These are phyloP conservation scores for Tricholoma matsutake DNA, from an alignment of 768 basidiomycete species.

Conservation along the genomic window DNA sequence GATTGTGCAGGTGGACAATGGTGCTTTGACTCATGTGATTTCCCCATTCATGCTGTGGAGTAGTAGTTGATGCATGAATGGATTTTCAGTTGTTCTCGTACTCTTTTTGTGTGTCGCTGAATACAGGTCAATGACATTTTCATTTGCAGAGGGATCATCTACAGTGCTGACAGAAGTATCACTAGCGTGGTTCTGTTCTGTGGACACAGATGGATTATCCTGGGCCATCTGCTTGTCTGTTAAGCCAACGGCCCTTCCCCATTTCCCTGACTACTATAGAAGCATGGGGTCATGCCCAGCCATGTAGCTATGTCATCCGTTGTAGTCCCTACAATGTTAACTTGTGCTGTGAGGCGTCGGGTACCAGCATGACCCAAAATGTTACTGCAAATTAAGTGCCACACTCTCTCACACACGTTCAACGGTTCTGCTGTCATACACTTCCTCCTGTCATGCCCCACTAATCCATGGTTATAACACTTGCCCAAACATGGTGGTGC, in stretches of 20 bases:
- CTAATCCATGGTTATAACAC: neutral
- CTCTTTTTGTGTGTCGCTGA: neutral
- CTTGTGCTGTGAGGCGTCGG: neutral
- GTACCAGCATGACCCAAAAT: neutral
- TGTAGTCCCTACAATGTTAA: neutral
- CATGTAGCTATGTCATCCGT: neutral
- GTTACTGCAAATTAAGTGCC: neutral
- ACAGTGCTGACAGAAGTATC: too few relatives aligned
- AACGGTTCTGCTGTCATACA: neutral
- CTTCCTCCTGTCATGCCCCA: neutral
- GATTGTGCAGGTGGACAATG: neutral
- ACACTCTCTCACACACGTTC: too few relatives aligned
- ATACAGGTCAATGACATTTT: slow-evolving; percentile 1
- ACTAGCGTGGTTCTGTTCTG: too few relatives aligned
- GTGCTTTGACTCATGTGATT: slow-evolving; percentile 10
- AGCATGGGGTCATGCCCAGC: neutral
- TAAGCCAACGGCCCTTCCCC: too few relatives aligned
- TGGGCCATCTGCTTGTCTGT: neutral
- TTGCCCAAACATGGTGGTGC: neutral
- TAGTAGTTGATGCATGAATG: slow-evolving; percentile 20
- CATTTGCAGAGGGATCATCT: too few relatives aligned
- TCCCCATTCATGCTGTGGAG: slow-evolving; percentile 15
- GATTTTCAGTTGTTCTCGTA: too few relatives aligned
- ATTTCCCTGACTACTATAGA: too few relatives aligned
- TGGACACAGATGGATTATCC: neutral